phyloP scores from a whole-genome alignment of 2,329 filamentous ascomycete species.

The Sporothrix phasma region DNA sequence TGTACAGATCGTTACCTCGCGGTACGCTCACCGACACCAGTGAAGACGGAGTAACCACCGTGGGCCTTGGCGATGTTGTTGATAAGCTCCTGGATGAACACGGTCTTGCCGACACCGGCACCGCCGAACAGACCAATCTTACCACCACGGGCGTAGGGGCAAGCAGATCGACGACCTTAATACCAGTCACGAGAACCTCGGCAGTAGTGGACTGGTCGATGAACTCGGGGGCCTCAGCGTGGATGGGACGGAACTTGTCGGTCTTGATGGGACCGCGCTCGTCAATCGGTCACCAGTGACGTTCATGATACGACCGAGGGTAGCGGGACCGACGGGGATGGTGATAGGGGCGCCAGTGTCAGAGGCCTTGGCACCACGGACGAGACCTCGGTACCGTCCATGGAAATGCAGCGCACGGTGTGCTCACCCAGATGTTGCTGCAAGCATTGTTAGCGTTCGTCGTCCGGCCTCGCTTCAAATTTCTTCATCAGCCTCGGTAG shows the following conservation, averaged over 20 bases:
- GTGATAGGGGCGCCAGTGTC: constrained; percentile 94
- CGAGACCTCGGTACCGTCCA: constrained; percentile 99
- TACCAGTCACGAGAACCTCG: constrained; percentile 96
- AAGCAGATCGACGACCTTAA: constrained; percentile 99
- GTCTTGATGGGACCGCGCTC: constrained; percentile 97
- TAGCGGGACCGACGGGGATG: constrained; percentile 87
- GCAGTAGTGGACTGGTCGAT: constrained; percentile 91
- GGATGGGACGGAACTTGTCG: constrained; percentile 78
- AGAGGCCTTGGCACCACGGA: constrained; percentile 72
- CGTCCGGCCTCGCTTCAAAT: neutral
- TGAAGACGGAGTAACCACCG: constrained; percentile 99
- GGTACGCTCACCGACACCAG: constrained; percentile 99
- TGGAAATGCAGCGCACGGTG: constrained; percentile 99
- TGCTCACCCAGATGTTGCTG: constrained; percentile 99
- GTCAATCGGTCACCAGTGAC: constrained; percentile 99
- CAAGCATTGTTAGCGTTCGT: constrained; percentile 13
- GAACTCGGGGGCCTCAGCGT: constrained; percentile 88
- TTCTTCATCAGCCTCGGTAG: neutral
- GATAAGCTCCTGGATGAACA: constrained; percentile 99
- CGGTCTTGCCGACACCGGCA: constrained; percentile 99
- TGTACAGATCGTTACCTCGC: constrained; percentile 99
- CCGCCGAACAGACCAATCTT: constrained; percentile 99
- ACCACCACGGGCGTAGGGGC: constrained; percentile 99
- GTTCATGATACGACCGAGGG: constrained; percentile 99
- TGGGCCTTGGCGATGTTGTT: constrained; percentile 99